These are phyloP conservation scores for Aureobasidium melanogenum DNA, from an alignment of 2,329 filamentous ascomycete species.

Conservation along the genomic window DNA sequence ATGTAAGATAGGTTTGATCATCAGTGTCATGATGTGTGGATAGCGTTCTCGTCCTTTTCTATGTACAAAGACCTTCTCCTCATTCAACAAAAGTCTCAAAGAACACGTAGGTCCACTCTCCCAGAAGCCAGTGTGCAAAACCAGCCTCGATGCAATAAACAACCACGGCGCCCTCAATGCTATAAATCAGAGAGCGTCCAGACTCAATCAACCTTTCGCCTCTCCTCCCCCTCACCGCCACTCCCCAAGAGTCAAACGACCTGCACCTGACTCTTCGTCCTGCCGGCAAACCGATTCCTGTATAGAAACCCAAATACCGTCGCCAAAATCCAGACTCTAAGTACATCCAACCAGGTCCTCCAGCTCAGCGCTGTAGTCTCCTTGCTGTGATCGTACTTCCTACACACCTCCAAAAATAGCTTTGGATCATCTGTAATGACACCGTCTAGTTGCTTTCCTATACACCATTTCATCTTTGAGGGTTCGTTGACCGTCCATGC, in stretches of 20 bases:
- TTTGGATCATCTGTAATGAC: slow-evolving; percentile 80
- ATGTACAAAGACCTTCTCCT: too few relatives aligned
- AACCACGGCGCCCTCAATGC: neutral
- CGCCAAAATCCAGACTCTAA: slow-evolving; percentile 14
- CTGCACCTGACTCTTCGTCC: slow-evolving; percentile 7
- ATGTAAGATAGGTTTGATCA: too few relatives aligned
- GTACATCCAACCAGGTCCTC: slow-evolving; percentile 15
- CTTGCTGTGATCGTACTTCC: slow-evolving; percentile 30
- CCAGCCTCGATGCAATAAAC: too few relatives aligned
- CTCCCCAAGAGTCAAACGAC: neutral
- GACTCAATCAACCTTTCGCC: neutral
- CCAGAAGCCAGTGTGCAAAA: too few relatives aligned
- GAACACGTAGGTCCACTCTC: too few relatives aligned
- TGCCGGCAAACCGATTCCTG: slow-evolving; percentile 6
- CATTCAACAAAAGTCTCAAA: too few relatives aligned
- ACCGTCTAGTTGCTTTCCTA: slow-evolving; percentile 59
- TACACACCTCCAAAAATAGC: slow-evolving; percentile 54
- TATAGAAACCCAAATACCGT: slow-evolving; percentile 13
- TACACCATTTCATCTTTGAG: slow-evolving; percentile 72
- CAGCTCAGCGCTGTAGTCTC: slow-evolving; percentile 22
- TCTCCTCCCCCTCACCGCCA: too few relatives aligned
- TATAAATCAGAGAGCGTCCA: neutral
- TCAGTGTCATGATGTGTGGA: too few relatives aligned
- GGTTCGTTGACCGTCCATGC: slow-evolving; percentile 83
- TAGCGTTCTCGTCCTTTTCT: too few relatives aligned